These are phyloP conservation scores for Eudorina sp. DNA, from an alignment of 139 green algal genomes.

Conservation along the genomic window DNA sequence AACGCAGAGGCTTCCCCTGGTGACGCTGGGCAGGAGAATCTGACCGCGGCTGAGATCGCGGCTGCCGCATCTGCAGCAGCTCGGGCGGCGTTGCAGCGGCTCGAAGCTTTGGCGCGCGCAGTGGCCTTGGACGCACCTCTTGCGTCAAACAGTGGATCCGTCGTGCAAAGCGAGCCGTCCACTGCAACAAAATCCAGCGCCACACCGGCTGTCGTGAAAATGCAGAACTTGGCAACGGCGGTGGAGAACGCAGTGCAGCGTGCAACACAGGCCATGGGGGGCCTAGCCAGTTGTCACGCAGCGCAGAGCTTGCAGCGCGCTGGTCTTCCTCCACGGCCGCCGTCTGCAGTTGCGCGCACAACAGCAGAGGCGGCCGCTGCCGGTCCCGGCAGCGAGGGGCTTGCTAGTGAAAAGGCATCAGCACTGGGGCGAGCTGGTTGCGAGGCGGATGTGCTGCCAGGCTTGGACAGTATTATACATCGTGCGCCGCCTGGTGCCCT, in stretches of 20 bases:
- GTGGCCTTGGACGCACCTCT: neutral
- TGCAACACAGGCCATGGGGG: neutral
- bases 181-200: neutral
- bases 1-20: too few species aligned
- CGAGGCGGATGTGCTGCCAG: neutral
- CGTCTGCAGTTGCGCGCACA: neutral
- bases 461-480: constrained; percentile 2
- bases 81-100: neutral
- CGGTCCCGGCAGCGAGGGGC: neutral
- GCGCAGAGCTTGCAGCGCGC: neutral
- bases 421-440: neutral
- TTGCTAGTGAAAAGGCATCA: neutral
- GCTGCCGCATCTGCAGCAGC: neutral
- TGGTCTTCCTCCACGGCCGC: neutral
- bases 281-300: neutral
- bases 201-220: constrained; percentile 27
- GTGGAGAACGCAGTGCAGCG: neutral
- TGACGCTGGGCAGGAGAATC: neutral
- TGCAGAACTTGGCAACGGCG: constrained; percentile 17
- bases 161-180: neutral
- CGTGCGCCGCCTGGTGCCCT: neutral
- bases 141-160: too few species aligned
- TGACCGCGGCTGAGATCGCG: neutral
- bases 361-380: neutral
- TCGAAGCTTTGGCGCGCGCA: neutral